phyloP scores from a whole-genome alignment of 352 stramenopile species.

The Phytopythium delawarense region DNA sequence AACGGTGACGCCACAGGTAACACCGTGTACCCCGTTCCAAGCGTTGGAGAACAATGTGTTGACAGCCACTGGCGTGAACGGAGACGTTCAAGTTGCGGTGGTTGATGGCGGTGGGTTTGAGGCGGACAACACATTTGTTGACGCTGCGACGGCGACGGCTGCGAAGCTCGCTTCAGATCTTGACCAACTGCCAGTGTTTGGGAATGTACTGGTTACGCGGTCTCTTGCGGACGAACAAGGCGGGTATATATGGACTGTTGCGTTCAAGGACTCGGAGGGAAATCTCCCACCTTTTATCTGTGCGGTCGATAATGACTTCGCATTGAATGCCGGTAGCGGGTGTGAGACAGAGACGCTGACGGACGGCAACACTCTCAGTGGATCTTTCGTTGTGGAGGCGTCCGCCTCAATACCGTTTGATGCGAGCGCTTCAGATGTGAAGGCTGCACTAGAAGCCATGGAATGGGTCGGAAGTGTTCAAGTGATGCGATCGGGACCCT shows the following conservation, averaged over 20 bases:
- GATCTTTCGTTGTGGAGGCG: conserved; percentile 65
- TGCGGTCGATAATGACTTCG: conserved; percentile 39
- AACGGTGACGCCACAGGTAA: not conserved
- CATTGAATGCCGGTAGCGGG: conserved; percentile 13
- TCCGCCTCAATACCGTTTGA: conserved; percentile 57
- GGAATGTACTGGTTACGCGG: conserved; percentile 50
- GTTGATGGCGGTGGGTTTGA: conserved; percentile 51
- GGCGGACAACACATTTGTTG: conserved; percentile 44
- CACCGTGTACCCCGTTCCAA: conserved; percentile 44
- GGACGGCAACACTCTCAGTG: conserved; percentile 68
- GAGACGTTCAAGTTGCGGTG: conserved; percentile 26
- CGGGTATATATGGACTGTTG: conserved; percentile 72
- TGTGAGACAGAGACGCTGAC: conserved; percentile 66
- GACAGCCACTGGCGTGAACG: conserved; percentile 28
- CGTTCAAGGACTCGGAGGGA: conserved; percentile 60
- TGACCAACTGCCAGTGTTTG: conserved; percentile 51
- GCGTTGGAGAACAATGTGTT: conserved; percentile 65
- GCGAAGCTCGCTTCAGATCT: conserved; percentile 43
- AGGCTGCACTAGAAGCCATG: conserved; percentile 52
- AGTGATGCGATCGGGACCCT: conserved; percentile 40
- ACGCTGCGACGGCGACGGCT: conserved; percentile 32
- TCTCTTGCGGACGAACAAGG: conserved; percentile 65
- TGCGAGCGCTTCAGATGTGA: conserved; percentile 38
- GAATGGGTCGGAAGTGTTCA: conserved; percentile 57
- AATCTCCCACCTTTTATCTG: conserved; percentile 77